phyloP scores from a whole-genome alignment of 257 asterid species.

The Jasminum sambac region DNA sequence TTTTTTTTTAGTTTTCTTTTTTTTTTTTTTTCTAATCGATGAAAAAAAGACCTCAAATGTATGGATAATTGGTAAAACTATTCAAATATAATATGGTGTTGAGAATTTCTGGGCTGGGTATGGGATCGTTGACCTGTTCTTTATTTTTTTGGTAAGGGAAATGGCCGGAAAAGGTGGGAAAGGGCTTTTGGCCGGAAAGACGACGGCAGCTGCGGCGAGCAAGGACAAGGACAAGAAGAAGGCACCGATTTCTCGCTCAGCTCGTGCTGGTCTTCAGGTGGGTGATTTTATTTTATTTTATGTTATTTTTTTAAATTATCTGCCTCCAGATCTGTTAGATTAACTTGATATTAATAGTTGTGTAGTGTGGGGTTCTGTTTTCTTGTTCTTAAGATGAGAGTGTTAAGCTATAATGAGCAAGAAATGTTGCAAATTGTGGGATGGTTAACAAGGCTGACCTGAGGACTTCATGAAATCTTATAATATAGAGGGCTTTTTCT shows the following conservation, averaged over 20 bases:
- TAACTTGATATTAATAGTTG: background rate
- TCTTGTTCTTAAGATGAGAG: background rate
- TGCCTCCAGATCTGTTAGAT: background rate
- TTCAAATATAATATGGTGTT: background rate
- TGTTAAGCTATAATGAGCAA: too few species aligned
- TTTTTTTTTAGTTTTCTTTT: background rate
- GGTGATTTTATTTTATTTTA: too few species aligned
- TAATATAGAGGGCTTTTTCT: too few species aligned
- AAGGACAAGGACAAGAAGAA: conserved; percentile 86
- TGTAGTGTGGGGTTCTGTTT: background rate
- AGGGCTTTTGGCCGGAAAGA: conserved; percentile 92
- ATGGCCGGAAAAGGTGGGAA: conserved; percentile 99
- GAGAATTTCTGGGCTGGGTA: background rate
- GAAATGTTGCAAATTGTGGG: background rate
- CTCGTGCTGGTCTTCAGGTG: conserved; percentile 98
- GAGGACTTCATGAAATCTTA: too few species aligned
- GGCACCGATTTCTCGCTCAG: conserved; percentile 70
- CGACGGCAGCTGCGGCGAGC: conserved; percentile 83
- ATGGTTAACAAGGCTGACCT: too few species aligned
- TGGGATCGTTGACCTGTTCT: background rate
- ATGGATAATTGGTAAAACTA: too few species aligned
- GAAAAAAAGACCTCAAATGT: background rate
- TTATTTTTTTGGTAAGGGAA: conserved; percentile 1
- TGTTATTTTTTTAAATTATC: background rate
- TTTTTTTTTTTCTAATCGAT: background rate